A percentile compares a stretch with the other conserved stretches of the same genome.
Evolutionary conservation across 2,329 filamentous ascomycete species (phyloP).

Genomic region (Ambrosiella xylebori): DNA sequence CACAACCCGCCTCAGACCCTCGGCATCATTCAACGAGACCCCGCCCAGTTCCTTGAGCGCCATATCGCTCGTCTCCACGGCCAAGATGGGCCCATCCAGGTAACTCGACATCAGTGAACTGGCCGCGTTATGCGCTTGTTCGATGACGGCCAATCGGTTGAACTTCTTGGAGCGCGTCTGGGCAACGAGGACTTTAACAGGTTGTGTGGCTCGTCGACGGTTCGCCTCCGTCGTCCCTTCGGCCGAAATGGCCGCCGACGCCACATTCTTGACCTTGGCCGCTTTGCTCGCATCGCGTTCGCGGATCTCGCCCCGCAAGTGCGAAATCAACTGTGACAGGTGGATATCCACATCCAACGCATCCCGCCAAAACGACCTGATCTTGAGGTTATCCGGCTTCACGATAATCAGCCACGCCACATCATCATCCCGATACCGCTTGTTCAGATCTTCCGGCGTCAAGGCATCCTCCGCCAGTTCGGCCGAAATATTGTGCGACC

Average conservation of each 20-base stretch:
- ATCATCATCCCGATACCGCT: slow-evolving; percentile 56
- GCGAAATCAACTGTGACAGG: slow-evolving; percentile 44
- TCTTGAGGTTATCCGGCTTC: slow-evolving; percentile 64
- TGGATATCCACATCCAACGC: slow-evolving; percentile 54
- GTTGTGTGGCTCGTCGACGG: slow-evolving; percentile 33
- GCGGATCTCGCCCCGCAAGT: slow-evolving; percentile 66
- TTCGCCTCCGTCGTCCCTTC: slow-evolving; percentile 1
- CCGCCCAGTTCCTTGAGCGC: slow-evolving; percentile 60
- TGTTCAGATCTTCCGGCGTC: slow-evolving; percentile 62
- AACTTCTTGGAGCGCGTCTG: slow-evolving; percentile 81
- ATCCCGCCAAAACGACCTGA: slow-evolving; percentile 61
- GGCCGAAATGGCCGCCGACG: background rate
- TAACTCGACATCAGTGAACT: slow-evolving; percentile 52
- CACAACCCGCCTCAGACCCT: slow-evolving; percentile 72
- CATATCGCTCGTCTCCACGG: slow-evolving; percentile 74
- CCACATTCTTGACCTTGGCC: slow-evolving; percentile 22
- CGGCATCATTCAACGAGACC: slow-evolving; percentile 60
- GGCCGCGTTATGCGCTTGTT: slow-evolving; percentile 48
- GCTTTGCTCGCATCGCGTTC: slow-evolving; percentile 52
- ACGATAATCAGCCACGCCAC: slow-evolving; percentile 82
- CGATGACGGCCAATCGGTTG: slow-evolving; percentile 72
- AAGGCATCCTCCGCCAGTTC: slow-evolving; percentile 70
- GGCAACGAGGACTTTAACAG: slow-evolving; percentile 70
- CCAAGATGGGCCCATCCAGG: slow-evolving; percentile 62
- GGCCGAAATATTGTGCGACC: slow-evolving; percentile 69